Percentiles rank a stretch among this genome's conserved stretches.
Evolutionary conservation across 163 green algal genomes (phyloP).

Genomic region (Picocystis sp.): DNA sequence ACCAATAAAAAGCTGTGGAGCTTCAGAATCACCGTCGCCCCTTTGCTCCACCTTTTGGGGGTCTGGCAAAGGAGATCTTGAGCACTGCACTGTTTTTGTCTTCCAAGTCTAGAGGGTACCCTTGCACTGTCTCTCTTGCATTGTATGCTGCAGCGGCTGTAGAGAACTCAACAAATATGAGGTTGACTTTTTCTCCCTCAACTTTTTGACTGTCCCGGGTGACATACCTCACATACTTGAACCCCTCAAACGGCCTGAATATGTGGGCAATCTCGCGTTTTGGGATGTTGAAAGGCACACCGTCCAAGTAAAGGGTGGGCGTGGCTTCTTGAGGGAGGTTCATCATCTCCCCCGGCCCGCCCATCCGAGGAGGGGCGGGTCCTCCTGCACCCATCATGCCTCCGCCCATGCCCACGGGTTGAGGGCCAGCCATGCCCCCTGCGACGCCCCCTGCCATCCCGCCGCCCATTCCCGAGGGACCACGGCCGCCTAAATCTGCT

Average conservation of each 20-base stretch:
- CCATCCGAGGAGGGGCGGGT: too few species aligned
- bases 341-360: too few species aligned
- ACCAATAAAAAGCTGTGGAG: too few species aligned
- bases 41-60: too few species aligned
- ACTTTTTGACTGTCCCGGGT: conserved; percentile 18
- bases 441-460: too few species aligned
- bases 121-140: neutral
- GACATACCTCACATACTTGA: conserved; percentile 20
- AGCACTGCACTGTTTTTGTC: neutral
- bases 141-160: neutral
- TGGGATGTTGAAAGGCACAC: conserved; percentile 27
- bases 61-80: conserved; percentile 3
- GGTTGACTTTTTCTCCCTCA: conserved; percentile 15
- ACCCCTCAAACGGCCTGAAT: conserved; percentile 37
- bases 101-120: conserved; percentile 6
- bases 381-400: too few species aligned
- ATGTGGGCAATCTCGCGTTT: conserved; percentile 43
- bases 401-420: too few species aligned
- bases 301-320: conserved; percentile 32
- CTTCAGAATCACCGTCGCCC: too few species aligned
- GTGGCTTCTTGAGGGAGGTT: conserved; percentile 20
- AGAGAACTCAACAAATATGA: conserved; percentile 24
- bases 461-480: too few species aligned
- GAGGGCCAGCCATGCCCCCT: too few species aligned
- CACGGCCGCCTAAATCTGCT: too few species aligned